phyloP scores from a whole-genome alignment of 139 green algal species.

The Astrephomene gubernaculifera region DNA sequence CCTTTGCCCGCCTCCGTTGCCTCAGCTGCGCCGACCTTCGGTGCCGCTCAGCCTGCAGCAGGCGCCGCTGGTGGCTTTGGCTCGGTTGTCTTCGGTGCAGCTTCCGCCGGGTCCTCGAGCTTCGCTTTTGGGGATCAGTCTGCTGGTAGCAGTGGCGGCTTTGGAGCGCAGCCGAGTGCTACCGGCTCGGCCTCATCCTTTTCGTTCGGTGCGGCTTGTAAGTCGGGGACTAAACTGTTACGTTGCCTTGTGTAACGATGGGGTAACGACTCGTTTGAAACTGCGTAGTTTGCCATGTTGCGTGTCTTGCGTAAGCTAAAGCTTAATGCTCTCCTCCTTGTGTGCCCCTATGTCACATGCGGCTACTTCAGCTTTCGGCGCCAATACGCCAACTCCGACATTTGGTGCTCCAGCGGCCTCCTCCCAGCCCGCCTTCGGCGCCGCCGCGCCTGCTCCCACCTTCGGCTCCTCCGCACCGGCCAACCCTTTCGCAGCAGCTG shows the following conservation, averaged over 20 bases:
- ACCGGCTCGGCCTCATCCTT: not conserved
- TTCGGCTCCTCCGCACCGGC: not conserved
- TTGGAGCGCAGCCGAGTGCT: not conserved
- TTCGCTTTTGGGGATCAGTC: slow-evolving; percentile 1
- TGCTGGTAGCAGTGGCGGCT: not conserved
- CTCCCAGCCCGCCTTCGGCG: not conserved
- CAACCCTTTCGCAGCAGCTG: not conserved
- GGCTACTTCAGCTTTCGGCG: not conserved
- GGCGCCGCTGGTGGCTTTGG: not conserved
- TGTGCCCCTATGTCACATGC: too few species aligned
- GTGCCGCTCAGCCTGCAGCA: not conserved
- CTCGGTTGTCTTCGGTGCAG: not conserved
- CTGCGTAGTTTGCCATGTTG: too few species aligned
- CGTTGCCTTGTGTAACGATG: too few species aligned
- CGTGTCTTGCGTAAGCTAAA: too few species aligned
- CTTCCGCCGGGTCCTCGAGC: not conserved
- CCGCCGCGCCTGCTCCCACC: not conserved
- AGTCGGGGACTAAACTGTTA: too few species aligned
- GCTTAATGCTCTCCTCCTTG: too few species aligned
- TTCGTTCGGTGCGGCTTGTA: not conserved
- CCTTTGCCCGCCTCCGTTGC: not conserved
- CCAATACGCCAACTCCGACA: not conserved
- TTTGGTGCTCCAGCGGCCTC: not conserved
- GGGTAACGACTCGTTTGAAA: too few species aligned
- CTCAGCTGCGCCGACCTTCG: not conserved